Base-by-base conservation (phyloP, 2,329 filamentous ascomycete genomes). In the Fusarium domesticum region DNA sequence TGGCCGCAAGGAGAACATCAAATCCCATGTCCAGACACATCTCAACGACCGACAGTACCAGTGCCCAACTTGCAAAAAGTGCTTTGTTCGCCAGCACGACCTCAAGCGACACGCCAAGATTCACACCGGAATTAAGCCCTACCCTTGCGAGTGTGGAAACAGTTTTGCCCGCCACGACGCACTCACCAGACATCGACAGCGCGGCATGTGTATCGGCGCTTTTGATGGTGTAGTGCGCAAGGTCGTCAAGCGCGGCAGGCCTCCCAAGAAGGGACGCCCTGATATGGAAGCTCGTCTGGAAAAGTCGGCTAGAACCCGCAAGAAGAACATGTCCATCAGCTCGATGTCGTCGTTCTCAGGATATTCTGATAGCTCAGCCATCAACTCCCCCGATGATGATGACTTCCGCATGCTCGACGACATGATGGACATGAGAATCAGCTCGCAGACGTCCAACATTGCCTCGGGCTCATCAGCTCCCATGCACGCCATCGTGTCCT, bases 1-100 rank as follows among this genome's bases (percentile, higher is more conserved):
- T 64, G 92, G 91, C n/a, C 83, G 93, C 57, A 95, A 96, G 67
- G 93, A 98, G 68, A 97, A 98, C 70, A 96, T 97, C 74, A 95
- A 96, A 66, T 95, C 91, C 1, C 93, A 98, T 66, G 89, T 98
- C 12, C 93, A 98, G 70, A 98, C 93, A 4, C 93, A 98, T 69
- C 84, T 98, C 53, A 93, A 95, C 60, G 93, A 98, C 66, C 81
- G 93, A 37, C 93, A 96, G 65, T 98, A 89, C 71, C 85, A 89
- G 67, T 98, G 93, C 70, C 90, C 92, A 35, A 85, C 87, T 43
- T 98, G 93, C 72, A 78, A 86, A 40, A 97, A 97, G 71, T 92
- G 90, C 70, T 98, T 98, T 65, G 93, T 97, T 33, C 85, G 93
- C 30, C 91, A 96, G 60, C 93, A 98, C 65, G 93, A 98, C 66